These are phyloP conservation scores for Pezicula carpinea DNA, from an alignment of 2,329 filamentous ascomycete species.

Conservation along the genomic window DNA sequence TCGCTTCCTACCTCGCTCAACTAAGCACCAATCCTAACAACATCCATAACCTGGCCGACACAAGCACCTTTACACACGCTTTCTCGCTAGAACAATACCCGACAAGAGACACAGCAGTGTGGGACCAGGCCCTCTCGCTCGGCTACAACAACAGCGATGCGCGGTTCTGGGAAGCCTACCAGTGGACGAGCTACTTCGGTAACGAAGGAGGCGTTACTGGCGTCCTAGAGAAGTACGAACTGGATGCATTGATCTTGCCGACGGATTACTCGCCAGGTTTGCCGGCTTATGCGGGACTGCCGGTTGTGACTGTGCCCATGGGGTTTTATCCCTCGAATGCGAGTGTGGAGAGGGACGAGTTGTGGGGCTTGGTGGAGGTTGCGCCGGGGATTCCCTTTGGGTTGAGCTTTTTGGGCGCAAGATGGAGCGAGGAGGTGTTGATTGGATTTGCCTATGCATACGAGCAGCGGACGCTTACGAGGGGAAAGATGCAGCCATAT, in stretches of 20 bases:
- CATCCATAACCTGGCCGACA: constrained; percentile 45
- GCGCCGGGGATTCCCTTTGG: constrained; percentile 58
- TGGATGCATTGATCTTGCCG: constrained; percentile 60
- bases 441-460: constrained; percentile 65
- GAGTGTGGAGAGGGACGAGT: constrained; percentile 35
- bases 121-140: constrained; percentile 47
- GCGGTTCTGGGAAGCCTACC: constrained; percentile 52
- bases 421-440: constrained; percentile 56
- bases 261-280: constrained; percentile 42
- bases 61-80: constrained; percentile 50
- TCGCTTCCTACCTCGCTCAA: constrained; percentile 51
- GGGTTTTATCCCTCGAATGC: constrained; percentile 48
- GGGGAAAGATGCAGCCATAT: constrained; percentile 43
- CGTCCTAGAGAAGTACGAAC: constrained; percentile 48
- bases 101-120: constrained; percentile 50
- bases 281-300: constrained; percentile 52
- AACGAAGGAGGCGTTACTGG: constrained; percentile 57
- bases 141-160: constrained; percentile 53
- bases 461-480: constrained; percentile 43
- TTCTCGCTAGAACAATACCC: constrained; percentile 55
- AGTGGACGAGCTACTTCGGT: constrained; percentile 47
- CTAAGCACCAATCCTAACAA: constrained; percentile 54
- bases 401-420: constrained; percentile 55
- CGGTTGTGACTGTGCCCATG: constrained; percentile 59
- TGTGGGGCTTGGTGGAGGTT: constrained; percentile 43